Percentiles rank a stretch among this genome's conserved stretches.
Conservation (phyloP, 2,329 filamentous ascomycete species). For the Thelonectria blattea region DNA sequence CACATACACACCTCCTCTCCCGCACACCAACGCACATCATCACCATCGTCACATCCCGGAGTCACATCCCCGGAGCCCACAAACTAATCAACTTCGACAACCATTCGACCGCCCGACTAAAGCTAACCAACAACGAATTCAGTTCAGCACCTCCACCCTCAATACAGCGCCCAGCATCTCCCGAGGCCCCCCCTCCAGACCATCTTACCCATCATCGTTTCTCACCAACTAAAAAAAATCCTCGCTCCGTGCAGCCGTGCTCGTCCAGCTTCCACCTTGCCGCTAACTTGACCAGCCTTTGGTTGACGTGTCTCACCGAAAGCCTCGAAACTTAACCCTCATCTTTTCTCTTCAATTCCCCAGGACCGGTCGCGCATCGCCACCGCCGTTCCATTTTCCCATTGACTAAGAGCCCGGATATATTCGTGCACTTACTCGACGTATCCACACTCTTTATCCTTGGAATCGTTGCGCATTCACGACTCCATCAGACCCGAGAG, state of each 20-base stretch:
- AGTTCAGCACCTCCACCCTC: slow-evolving; percentile 14
- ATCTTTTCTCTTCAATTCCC: slow-evolving; percentile 4
- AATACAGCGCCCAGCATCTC: slow-evolving; percentile 5
- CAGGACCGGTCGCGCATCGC: background rate
- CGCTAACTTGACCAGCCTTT: slow-evolving; percentile 10
- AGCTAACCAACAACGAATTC: background rate
- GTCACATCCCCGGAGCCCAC: slow-evolving; percentile 16
- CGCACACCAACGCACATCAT: slow-evolving; percentile 15
- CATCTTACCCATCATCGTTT: slow-evolving; percentile 7
- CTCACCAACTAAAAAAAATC: slow-evolving; percentile 14
- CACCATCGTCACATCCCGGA: slow-evolving; percentile 20
- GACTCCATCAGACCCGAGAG: slow-evolving; percentile 3
- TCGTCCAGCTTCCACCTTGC: background rate
- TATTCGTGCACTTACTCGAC: background rate
- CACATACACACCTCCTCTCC: background rate
- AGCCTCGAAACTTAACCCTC: background rate
- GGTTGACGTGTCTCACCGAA: slow-evolving; percentile 12
- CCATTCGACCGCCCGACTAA: slow-evolving; percentile 4
- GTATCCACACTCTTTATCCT: background rate
- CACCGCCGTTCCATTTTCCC: background rate
- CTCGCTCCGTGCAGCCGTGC: slow-evolving; percentile 14
- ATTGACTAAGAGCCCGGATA: background rate
- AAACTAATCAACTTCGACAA: background rate
- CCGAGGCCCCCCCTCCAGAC: background rate
- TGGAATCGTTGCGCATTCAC: slow-evolving; percentile 2